Conservation (phyloP, 768 basidiomycete genomes). For the Aureoboletus auriporus region DNA sequence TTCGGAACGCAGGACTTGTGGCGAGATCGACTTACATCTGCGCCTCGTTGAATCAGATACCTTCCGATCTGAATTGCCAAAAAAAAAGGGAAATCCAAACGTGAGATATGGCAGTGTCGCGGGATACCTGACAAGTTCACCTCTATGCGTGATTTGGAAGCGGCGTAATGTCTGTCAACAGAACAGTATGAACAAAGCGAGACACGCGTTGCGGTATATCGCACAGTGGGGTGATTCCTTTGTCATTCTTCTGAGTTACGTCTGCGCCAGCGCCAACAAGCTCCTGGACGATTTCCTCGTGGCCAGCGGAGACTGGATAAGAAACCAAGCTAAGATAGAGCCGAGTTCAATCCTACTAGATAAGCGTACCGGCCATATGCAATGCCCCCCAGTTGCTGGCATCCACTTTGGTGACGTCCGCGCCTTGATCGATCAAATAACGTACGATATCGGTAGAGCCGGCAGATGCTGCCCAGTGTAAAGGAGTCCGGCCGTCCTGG, state of each 20-base stretch:
- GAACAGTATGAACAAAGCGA: constrained; percentile 5
- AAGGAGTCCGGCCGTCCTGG: constrained; percentile 74
- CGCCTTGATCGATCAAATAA: constrained; percentile 67
- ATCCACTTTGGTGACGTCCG: constrained; percentile 63
- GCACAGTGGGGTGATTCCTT: constrained; percentile 81
- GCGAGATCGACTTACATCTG: constrained; percentile 66
- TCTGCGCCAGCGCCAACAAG: constrained; percentile 81
- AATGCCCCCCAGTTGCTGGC: constrained; percentile 72
- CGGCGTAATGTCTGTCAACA: constrained; percentile 76
- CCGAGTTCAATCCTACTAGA: not conserved
- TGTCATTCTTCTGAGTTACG: constrained; percentile 74
- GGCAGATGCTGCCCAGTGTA: constrained; percentile 84
- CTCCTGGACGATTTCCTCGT: constrained; percentile 69
- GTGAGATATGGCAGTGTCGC: constrained; percentile 14
- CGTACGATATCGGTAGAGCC: constrained; percentile 64
- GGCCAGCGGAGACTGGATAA: constrained; percentile 71
- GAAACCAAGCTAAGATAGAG: not conserved
- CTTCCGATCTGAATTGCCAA: constrained; percentile 68
- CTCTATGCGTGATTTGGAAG: constrained; percentile 85
- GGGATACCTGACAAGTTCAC: constrained; percentile 38
- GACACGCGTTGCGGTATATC: constrained; percentile 15
- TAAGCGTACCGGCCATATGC: constrained; percentile 64
- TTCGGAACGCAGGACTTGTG: constrained; percentile 26
- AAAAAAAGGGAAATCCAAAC: too few relatives aligned
- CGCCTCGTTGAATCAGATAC: constrained; percentile 80